These are phyloP conservation scores for Coriaria nepalensis DNA, from an alignment of 306 rosid species.

Conservation along the genomic window DNA sequence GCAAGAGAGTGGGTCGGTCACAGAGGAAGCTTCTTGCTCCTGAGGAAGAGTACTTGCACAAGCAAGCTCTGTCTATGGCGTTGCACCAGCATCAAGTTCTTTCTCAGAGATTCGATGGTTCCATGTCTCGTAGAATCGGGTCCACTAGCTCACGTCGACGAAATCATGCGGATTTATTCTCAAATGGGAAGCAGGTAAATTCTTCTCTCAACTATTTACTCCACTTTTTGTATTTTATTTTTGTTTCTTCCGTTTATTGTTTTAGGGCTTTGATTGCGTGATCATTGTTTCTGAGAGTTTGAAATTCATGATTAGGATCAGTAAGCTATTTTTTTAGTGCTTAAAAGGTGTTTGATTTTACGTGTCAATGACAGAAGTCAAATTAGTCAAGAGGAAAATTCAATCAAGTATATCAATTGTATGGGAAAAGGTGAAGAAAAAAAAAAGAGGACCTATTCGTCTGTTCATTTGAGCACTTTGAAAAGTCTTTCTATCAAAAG, in stretches of 20 bases:
- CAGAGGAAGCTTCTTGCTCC: conserved; percentile 64
- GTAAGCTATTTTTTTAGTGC: background rate
- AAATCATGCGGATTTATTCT: conserved; percentile 43
- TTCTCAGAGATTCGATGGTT: conserved; percentile 95
- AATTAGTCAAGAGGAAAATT: no score
- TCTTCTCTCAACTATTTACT: no score
- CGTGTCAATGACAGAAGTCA: no score
- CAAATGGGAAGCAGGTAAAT: conserved; percentile 50
- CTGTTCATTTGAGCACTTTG: no score
- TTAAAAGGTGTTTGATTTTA: no score
- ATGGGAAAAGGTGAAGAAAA: background rate
- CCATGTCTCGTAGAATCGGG: conserved; percentile 86
- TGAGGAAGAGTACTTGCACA: conserved; percentile 83
- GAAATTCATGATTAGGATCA: background rate
- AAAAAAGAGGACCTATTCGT: background rate
- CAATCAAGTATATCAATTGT: no score
- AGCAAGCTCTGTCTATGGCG: conserved; percentile 80
- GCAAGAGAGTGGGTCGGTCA: conserved; percentile 76
- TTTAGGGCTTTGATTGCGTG: background rate
- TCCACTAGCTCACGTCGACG: conserved; percentile 75
- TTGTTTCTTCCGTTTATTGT: background rate
- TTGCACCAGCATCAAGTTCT: conserved; percentile 70
- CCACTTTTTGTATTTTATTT: background rate
- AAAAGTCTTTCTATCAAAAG: no score
- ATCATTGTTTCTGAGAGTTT: background rate